Evolutionary conservation across 208 protist genomes (phyloP), one percentile per base, ranked within the genome.

Genomic region (Porcisia hertigi): DNA sequence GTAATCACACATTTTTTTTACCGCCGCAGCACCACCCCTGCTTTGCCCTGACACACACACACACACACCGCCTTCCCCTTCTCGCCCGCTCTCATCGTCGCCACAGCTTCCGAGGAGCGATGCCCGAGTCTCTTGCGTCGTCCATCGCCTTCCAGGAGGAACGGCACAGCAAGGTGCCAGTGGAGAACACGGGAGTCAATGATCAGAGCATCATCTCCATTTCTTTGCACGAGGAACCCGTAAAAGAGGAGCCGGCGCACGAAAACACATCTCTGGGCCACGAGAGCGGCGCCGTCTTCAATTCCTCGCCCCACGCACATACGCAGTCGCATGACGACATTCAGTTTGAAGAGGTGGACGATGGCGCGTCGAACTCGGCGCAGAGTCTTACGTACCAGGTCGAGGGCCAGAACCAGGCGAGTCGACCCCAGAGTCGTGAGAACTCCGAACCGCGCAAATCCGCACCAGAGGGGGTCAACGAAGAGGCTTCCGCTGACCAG

Each of bases 321-420:
- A 53, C 64, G 1, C 55, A 36, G 57, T 75, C 77, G 39, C 25
- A 70, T 23, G 79, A 71, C 20, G 80, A 85, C 25, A 81, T 85
- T 39, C 73, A 78, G 23, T 70, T 85, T n/a, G 53, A 73, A 7
- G 41, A 25, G 39, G 39, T 30, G n/a, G 41, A 73, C 55, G 65
- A 67, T 6, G 34, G 8, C 66, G 54, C 49, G 34, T 52, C 74
- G 14, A 65, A 53, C 57, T 75, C 79, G 43, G 59, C 71, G 62
- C 59, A 73, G 39, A 83, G 79, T 64, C 54, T 83, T 2, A 11
- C n/a, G 59, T 80, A 76, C 57, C 62, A 83, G 6, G 41, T 76
- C 52, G 72, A 77, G 59, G 77, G 60, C 14, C 67, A 69, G 36
- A 30, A 25, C 49, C 14, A 3, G 9, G 47, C 47, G 47, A 12